Conservation (phyloP, 108 stramenopile genomes). For the Cyclotella atomus region DNA sequence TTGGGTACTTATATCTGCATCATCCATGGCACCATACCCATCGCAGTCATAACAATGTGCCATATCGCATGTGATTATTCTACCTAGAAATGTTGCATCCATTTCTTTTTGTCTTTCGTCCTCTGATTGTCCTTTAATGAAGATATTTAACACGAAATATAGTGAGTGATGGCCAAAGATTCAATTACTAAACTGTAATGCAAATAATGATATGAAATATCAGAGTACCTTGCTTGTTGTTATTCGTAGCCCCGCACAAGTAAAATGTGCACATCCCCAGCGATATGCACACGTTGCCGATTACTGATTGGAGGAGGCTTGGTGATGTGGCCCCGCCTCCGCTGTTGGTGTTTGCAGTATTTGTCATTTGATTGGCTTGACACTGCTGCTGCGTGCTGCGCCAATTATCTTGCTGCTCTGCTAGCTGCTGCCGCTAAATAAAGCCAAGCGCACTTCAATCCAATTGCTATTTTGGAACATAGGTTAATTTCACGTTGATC, state of each 20-base stretch:
- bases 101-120: conserved; percentile 8
- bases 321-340: neutral
- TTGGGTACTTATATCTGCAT: neutral
- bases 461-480: neutral
- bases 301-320: neutral
- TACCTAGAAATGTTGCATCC: conserved; percentile 3
- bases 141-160: neutral
- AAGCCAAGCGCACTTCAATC: too few relatives aligned
- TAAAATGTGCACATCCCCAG: conserved; percentile 7
- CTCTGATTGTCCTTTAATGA: neutral
- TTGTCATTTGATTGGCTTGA: neutral
- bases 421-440: neutral
- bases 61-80: conserved; percentile 6
- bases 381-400: neutral
- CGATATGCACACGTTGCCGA: neutral
- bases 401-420: neutral
- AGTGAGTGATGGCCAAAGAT: too few relatives aligned
- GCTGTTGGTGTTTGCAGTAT: neutral
- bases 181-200: too few relatives aligned
- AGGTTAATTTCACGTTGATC: neutral
- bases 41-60: neutral
- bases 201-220: too few relatives aligned
- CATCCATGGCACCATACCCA: conserved; percentile 4
- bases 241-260: neutral
- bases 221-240: neutral